phyloP scores from a whole-genome alignment of 768 basidiomycete genomes.

The Rhodotorula paludigena region DNA sequence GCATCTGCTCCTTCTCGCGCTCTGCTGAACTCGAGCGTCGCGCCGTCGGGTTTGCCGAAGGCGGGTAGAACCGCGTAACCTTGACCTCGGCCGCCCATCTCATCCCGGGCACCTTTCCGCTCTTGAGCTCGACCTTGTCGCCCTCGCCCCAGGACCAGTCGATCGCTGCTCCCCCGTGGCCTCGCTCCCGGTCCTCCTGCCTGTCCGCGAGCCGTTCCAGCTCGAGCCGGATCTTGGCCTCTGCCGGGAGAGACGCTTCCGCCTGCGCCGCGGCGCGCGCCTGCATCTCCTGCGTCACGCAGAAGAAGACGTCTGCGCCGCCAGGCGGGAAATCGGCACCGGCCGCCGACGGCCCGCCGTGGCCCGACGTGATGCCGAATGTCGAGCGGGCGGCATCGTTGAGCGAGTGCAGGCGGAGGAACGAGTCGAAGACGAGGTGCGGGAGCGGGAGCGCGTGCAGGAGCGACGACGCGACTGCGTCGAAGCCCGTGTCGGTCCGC shows the following conservation, averaged over 20 bases:
- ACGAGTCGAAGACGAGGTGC: constrained; percentile 8
- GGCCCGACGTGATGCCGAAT: not conserved
- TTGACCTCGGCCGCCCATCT: constrained; percentile 15
- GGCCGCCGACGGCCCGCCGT: not conserved
- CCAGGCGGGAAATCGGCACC: not conserved
- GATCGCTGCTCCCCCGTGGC: not conserved
- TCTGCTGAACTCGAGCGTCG: not conserved
- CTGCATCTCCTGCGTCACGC: constrained; percentile 1
- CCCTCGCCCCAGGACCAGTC: constrained; percentile 7
- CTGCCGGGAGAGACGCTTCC: too few species aligned
- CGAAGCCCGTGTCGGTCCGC: too few species aligned
- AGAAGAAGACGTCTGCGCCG: constrained; percentile 2
- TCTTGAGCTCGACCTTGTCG: constrained; percentile 4
- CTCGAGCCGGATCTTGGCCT: constrained; percentile 1
- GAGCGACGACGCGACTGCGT: not conserved
- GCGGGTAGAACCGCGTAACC: constrained; percentile 3
- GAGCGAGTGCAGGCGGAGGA: not conserved
- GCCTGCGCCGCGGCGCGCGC: not conserved
- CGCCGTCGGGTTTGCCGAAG: not conserved
- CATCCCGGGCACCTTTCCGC: not conserved
- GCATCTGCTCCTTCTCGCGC: not conserved
- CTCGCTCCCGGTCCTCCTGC: not conserved
- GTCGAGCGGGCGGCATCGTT: constrained; percentile 3
- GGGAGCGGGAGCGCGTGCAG: constrained; percentile 2
- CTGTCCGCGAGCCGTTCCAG: constrained; percentile 3